phyloP scores from a whole-genome alignment of 2,329 filamentous ascomycete species.

The Diaporthe amygdali region DNA sequence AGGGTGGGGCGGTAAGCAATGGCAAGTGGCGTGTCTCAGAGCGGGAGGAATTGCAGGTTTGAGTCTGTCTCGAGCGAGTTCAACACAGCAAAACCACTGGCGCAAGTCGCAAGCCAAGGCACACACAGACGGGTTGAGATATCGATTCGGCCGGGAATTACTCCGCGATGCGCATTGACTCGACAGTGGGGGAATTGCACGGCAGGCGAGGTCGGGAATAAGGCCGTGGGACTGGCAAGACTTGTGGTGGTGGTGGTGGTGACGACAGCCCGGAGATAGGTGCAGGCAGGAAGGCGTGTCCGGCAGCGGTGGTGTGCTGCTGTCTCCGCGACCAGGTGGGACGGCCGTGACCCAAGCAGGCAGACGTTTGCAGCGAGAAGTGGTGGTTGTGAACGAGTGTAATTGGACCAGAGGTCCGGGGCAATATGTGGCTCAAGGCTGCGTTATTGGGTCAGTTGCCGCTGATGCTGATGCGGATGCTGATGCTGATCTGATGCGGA shows the following conservation, averaged over 20 bases:
- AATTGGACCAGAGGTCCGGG: constrained; percentile 59
- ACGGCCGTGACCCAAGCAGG: background rate
- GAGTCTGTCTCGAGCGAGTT: background rate
- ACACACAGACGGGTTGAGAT: background rate
- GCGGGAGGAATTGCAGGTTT: background rate
- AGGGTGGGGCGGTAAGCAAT: background rate
- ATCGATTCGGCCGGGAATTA: background rate
- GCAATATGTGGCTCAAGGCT: background rate
- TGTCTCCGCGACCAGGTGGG: background rate
- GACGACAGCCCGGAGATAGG: constrained; percentile 21
- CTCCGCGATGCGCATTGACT: constrained; percentile 2
- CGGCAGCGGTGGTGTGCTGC: background rate
- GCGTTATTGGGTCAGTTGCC: background rate
- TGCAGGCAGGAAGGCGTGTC: constrained; percentile 9
- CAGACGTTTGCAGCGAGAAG: background rate
- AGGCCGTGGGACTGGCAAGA: background rate
- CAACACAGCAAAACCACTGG: background rate
- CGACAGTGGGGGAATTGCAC: background rate
- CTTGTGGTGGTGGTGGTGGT: background rate
- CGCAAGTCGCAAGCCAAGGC: background rate
- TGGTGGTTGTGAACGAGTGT: constrained; percentile 49
- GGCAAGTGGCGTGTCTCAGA: constrained; percentile 10
- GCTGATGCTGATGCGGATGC: background rate
- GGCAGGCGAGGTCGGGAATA: background rate
- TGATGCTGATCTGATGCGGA: background rate